Base-by-base conservation (phyloP, 805 yeast genomes). In the Lipomyces starkeyi region DNA sequence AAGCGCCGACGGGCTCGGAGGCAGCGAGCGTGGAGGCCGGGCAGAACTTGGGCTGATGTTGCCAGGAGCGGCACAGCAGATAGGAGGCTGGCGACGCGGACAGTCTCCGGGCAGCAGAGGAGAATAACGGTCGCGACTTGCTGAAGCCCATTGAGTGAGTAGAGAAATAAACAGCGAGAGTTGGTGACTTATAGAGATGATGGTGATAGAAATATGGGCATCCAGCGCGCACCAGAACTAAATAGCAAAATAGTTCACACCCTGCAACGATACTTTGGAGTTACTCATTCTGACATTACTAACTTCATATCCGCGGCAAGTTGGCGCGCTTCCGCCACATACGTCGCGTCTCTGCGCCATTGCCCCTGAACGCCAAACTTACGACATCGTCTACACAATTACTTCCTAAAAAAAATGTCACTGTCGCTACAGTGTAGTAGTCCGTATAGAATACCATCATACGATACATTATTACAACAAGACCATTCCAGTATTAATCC, bases 1-100 rank as follows among this genome's bases (percentile, higher is more conserved):
- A 52, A 11, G 71, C 66, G 47, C 68, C 71, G 61, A 20, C 35
- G 20, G 49, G 49, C 37, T 56, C 67, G 7, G 49, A 43, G 53
- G 63, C 47, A 27, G 59, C 53, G 53, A 32, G 34, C 49, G 62
- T 43, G 49, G 49, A 17, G 49, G 49, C 27, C 17, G 59, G 35
- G 47, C 8, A 7, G 49, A 61, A 20, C 49, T 17, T 14, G 58
- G 37, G 58, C 22, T 3, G 58, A 29, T 32, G 58, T 29, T n/a
- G 58, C 35, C 40, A 5, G 0, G 35, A 29, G n/a, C 34, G 58
- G 49, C 20, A 14, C 25, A 29, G n/a, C 58, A 55, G 58, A 29
- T 11, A 17, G 22, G 37, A 34, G 22, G 37, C 11, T 7, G n/a
- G 27, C 40, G 58, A 9, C 58, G 43, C 2, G 6, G 35, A n/a